Evolutionary conservation across 352 stramenopile genomes (phyloP), one percentile per base, ranked within the genome.

Genomic region (Pythium angustatum): DNA sequence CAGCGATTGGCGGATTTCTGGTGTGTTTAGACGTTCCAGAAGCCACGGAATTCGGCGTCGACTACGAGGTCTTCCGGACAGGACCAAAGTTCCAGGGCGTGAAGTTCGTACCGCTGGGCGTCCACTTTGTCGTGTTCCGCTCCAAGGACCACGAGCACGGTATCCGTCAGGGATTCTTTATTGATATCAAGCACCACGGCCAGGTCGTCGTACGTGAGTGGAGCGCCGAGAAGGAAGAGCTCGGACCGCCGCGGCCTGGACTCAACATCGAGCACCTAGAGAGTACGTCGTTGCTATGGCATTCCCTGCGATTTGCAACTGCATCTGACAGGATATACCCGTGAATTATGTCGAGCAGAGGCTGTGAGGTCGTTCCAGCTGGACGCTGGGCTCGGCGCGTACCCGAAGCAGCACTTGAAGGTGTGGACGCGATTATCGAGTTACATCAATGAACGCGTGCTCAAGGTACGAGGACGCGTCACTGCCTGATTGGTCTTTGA

Each of bases 31-130:
- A 92, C 41, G 85, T 96, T n/a, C 87, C 87, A 11, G 43, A 72
- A 51, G 75, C 60, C 50, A 94, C 82, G 7, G 87, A 96, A 69
- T 92, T 96, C 38, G 87, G 87, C 55, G 72, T 96, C 49, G 87
- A 96, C 72, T 96, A 96, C 65, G 82, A 94, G 58, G 76, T 93
- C 17, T 96, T 93, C 63, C 83, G 87, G 54, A 93, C 85, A 2
- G 87, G 84, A 3, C 43, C 75, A 4, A 85, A 87, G 54, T 96
- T 96, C 61, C 77, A 88, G 47, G 87, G 87, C 59, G 82, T 96
- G 61, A 96, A 96, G 67, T 91, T 96, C 50, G 66, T 96, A 34
- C 87, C 87, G 41, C 49, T 90, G 21, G 87, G 87, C 34, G 58
- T 93, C 24, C 87, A 96, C 64, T 88, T 96, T 41, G 83, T 96